Base-by-base conservation (phyloP, 2,329 filamentous ascomycete genomes). In the Stagonosporopsis chrysanthemi region DNA sequence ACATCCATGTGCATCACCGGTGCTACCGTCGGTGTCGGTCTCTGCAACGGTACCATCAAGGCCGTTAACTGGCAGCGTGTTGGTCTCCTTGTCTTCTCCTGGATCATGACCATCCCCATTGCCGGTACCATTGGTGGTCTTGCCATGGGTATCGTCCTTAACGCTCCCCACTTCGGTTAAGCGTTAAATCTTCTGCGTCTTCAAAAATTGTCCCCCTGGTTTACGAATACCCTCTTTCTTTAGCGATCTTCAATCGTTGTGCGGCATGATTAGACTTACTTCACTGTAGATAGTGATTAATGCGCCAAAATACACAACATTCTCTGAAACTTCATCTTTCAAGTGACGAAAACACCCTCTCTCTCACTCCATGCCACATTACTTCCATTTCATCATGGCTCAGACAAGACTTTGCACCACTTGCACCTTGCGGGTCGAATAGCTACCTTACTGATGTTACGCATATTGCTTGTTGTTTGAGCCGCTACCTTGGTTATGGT, bases 31-130 rank as follows among this genome's bases (percentile, higher is more conserved):
- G 90, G 90, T 58, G 90, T 92, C 45, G 89, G 88, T 71, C 85
- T 92, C 19, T 91, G 88, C 82, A 92, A 91, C 73, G 88, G 89
- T 31, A 87, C 83, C 26, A 61, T 86, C 56, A 88, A 86, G 78
- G 89, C 90, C 1, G 86, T 92, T 68, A 92, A 92, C 83, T 92
- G 67, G 65, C 74, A 91, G 77, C 86, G 88, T 73, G 87, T 92
- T 9, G 84, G 82, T 39, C 84, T 91, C 7, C 74, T 92, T 58
- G 66, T 89, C 47, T 77, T 90, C 52, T 86, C 85, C 0, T 92
- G 90, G 87, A 82, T 90, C 69, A 77, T 81, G 67, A 89, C 33
- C 2, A 86, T 89, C 41, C 87, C 86, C 26, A 80, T 88, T 61
- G 85, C 85, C 6, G 86, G 85, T 17, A 84, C 81, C 3, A 69